Evolutionary conservation across 73 alveolate species (phyloP).

Genomic region (Stentor coeruleus): DNA sequence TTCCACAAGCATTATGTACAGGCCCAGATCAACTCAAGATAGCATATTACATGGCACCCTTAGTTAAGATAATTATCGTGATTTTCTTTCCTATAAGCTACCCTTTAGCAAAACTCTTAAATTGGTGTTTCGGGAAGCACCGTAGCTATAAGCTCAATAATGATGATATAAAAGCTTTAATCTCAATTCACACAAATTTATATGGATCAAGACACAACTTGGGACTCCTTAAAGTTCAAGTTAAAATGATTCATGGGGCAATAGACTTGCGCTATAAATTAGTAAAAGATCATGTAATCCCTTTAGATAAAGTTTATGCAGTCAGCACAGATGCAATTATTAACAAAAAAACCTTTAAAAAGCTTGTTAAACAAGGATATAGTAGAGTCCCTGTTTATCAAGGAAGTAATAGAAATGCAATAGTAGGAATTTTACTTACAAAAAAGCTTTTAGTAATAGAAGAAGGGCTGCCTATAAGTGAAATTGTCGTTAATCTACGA

Average conservation of each 20-base stretch:
- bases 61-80: neutral
- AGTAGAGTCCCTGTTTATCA: neutral
- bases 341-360: too few relatives aligned
- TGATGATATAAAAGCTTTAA: constrained; percentile 14
- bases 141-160: neutral
- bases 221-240: neutral
- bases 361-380: neutral
- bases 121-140: constrained; percentile 29
- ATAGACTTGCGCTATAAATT: neutral
- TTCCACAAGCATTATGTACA: neutral
- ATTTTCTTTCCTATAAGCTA: neutral
- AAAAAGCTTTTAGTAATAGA: too few relatives aligned
- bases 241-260: neutral
- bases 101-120: neutral
- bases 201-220: neutral
- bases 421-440: neutral
- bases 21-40: neutral
- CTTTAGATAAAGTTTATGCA: neutral
- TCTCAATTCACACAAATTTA: neutral
- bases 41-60: neutral
- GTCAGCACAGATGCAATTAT: too few relatives aligned
- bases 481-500: constrained; percentile 31
- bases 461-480: constrained; percentile 29
- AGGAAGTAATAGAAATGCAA: neutral
- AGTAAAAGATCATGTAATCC: neutral